Conservation (phyloP, 768 basidiomycete genomes). For the Lactifluus subvellereus region DNA sequence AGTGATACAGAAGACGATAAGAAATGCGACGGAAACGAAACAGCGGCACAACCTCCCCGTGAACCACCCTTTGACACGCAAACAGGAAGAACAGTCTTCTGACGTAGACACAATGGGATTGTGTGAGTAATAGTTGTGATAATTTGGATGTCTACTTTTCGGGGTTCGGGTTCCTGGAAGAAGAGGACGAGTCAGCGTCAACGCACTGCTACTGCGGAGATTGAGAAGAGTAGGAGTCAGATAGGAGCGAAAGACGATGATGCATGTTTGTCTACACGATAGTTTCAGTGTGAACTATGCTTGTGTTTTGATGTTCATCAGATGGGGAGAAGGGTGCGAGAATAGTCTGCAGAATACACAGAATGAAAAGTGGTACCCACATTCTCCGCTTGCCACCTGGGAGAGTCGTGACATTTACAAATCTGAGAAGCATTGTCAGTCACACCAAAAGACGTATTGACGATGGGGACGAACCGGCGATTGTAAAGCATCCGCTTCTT, state of each 20-base stretch:
- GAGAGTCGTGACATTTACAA: conserved; percentile 89
- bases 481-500: conserved; percentile 96
- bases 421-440: conserved; percentile 39
- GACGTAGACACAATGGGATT: background rate
- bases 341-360: conserved; percentile 8
- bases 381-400: conserved; percentile 94
- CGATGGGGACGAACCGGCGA: conserved; percentile 58
- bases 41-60: background rate
- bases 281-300: conserved; percentile 99
- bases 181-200: conserved; percentile 14
- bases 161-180: conserved; percentile 35
- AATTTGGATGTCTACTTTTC: conserved; percentile 31
- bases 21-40: conserved; percentile 13
- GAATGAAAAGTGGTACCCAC: conserved; percentile 51
- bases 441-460: background rate
- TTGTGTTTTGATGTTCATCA: conserved; percentile 48
- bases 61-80: conserved; percentile 4
- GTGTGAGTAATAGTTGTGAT: background rate
- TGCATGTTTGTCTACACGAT: conserved; percentile 77
- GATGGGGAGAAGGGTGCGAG: conserved; percentile 32
- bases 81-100: background rate
- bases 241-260: conserved; percentile 99
- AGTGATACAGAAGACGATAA: background rate
- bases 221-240: conserved; percentile 48
- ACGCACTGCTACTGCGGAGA: background rate